Evolutionary conservation across 2,329 filamentous ascomycete species (phyloP), one percentile per base, ranked within the genome.

Genomic region (Coniochaeta sp.): DNA sequence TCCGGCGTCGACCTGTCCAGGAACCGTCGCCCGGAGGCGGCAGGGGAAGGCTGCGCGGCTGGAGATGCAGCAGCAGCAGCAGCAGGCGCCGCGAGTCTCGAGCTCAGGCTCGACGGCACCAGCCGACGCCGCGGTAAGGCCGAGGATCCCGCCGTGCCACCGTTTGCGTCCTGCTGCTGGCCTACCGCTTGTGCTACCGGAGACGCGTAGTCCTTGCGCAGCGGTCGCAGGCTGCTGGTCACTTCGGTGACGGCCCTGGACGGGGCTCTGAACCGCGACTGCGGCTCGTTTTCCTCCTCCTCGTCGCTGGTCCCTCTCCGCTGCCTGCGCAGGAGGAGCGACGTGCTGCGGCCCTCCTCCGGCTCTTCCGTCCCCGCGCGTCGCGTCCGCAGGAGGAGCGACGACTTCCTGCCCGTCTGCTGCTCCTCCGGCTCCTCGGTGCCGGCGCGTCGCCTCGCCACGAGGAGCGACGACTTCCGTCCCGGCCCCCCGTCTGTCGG

Each of bases 231-330:
- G 67, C 63, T 68, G 30, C 75, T n/a, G n/a, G n/a, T 78, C 58
- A 80, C 76, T 61, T 88, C 85, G 0, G 84, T 87, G 38, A 76
- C 73, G 4, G 84, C 83, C 26, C 86, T 77, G 4, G 85, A 86
- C 1, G 84, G 83, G 2, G 80, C 77, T n/a, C 81, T 79, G 63
- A 81, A 78, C 34, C 77, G 74, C n/a, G 68, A 62, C 22, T 81
- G n/a, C n/a, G n/a, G n/a, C n/a, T n/a, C n/a, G n/a, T n/a, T 79
- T 1, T 83, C 79, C 12, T 81, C 79, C 1, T 82, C 76, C 34
- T 79, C 76, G 16, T 77, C 77, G 32, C 77, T 69, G 38, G 79
- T 79, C 14, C 73, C 74, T 40, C 80, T 75, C 26, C 81, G 76
- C 26, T 81, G 76, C 44, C 72, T 72, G 57, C 81, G 78, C 17